These are phyloP conservation scores for Heliamphora exappendiculata DNA, from an alignment of 148 eudicot species.

Conservation along the genomic window DNA sequence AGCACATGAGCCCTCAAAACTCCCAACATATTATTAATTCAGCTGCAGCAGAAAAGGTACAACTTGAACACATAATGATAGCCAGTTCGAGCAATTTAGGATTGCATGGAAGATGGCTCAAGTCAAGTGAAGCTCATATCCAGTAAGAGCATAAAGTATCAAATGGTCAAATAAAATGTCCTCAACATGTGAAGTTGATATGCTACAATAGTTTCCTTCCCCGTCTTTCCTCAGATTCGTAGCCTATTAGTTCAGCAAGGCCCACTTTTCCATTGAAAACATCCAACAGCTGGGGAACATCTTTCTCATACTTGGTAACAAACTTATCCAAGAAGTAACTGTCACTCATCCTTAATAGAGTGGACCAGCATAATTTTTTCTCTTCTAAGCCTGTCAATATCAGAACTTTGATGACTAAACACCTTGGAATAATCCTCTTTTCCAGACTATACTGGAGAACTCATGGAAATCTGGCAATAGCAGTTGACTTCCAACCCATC, in stretches of 20 bases:
- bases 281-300: not conserved
- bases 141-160: too few species aligned
- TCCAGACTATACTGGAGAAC: slow-evolving; percentile 7
- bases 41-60: too few species aligned
- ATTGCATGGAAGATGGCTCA: not conserved
- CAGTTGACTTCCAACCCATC: not conserved
- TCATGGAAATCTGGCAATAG: not conserved
- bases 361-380: not conserved
- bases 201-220: not conserved
- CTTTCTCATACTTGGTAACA: slow-evolving; percentile 4
- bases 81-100: not conserved
- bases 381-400: slow-evolving; percentile 3
- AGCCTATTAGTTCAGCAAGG: not conserved
- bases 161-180: not conserved
- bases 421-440: slow-evolving; percentile 21
- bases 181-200: not conserved
- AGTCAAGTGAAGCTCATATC: not conserved
- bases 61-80: not conserved
- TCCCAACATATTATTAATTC: too few species aligned
- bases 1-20: too few species aligned
- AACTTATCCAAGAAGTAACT: slow-evolving; percentile 1
- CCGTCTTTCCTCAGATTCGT: not conserved
- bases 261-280: slow-evolving; percentile 2
- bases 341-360: not conserved
- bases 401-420: slow-evolving; percentile 7